These are phyloP conservation scores for Metarhizium humberi DNA, from an alignment of 2,329 filamentous ascomycete genomes.

Conservation along the genomic window DNA sequence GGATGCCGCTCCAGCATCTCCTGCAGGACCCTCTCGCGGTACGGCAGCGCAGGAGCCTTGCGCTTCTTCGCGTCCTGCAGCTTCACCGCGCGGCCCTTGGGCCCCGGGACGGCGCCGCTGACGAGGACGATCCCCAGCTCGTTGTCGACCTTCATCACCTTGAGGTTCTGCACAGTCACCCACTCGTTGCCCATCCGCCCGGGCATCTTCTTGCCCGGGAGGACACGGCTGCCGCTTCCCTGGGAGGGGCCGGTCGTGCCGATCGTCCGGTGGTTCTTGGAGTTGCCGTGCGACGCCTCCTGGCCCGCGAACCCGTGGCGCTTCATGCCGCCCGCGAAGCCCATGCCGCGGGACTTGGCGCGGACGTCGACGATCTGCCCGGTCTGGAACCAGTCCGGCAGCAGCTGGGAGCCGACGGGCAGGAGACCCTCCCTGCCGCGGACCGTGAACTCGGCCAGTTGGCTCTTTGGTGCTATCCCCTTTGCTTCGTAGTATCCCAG, in stretches of 20 bases:
- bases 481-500: conserved; percentile 82
- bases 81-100: conserved; percentile 76
- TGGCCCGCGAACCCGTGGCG: conserved; percentile 83
- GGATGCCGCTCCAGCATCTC: conserved; percentile 37
- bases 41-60: conserved; percentile 41
- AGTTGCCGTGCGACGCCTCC: conserved; percentile 89
- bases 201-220: conserved; percentile 96
- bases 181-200: conserved; percentile 88
- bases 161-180: conserved; percentile 85
- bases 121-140: conserved; percentile 83
- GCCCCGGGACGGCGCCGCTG: conserved; percentile 77
- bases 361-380: conserved; percentile 87
- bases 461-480: conserved; percentile 72
- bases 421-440: conserved; percentile 63
- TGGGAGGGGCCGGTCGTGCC: conserved; percentile 85
- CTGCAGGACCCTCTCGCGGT: conserved; percentile 36
- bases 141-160: conserved; percentile 78
- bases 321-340: conserved; percentile 98
- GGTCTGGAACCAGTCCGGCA: conserved; percentile 82
- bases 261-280: conserved; percentile 84
- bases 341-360: conserved; percentile 74
- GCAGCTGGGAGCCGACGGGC: conserved; percentile 64
- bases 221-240: conserved; percentile 82
- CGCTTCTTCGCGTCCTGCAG: conserved; percentile 91
- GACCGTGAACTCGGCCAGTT: conserved; percentile 82